phyloP scores from a whole-genome alignment of 139 green algal species.

The Micractinium conductrix region DNA sequence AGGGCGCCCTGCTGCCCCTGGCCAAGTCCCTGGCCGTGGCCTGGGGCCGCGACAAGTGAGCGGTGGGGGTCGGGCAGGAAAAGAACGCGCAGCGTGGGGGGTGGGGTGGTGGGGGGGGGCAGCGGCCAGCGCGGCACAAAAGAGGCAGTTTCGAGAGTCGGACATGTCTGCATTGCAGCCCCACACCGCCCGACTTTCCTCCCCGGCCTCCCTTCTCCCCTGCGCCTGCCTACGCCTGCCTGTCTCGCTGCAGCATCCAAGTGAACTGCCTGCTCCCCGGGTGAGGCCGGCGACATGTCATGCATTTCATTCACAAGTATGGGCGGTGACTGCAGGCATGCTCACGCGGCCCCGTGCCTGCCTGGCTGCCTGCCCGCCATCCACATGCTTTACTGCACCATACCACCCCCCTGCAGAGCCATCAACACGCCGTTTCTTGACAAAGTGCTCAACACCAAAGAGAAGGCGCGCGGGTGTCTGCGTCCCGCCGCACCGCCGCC shows the following conservation, averaged over 20 bases:
- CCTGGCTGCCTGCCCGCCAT: too few relatives aligned
- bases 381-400: too few relatives aligned
- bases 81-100: not conserved
- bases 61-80: not conserved
- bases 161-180: not conserved
- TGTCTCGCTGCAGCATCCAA: not conserved
- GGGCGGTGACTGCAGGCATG: too few relatives aligned
- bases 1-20: constrained; percentile 7
- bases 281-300: too few relatives aligned
- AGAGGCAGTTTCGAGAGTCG: not conserved
- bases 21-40: constrained; percentile 16
- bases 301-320: too few relatives aligned
- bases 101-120: not conserved
- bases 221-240: too few relatives aligned
- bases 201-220: too few relatives aligned
- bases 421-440: constrained; percentile 9
- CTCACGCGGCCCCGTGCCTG: too few relatives aligned
- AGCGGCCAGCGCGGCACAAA: not conserved
- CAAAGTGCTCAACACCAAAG: not conserved
- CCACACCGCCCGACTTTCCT: too few relatives aligned
- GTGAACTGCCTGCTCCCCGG: not conserved
- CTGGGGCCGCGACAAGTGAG: not conserved
- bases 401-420: too few relatives aligned
- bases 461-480: too few relatives aligned
- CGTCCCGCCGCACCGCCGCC: too few relatives aligned